A percentile compares a stretch with the other conserved stretches of the same genome.
These are phyloP conservation scores for Jaminaea rosea DNA, from an alignment of 1,284 basidiomycete species.

Conservation along the genomic window DNA sequence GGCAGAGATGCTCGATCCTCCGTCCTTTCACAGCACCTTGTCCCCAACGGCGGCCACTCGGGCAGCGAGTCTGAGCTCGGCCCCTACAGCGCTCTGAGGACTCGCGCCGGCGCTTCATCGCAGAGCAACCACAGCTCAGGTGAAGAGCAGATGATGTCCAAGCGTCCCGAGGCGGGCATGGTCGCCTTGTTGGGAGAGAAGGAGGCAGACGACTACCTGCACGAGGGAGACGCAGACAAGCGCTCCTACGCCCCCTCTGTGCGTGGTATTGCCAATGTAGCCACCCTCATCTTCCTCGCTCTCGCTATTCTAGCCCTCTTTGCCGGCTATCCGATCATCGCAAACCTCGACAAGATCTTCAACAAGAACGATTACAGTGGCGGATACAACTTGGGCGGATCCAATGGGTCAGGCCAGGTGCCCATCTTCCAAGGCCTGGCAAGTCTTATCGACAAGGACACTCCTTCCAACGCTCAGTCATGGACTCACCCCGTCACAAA, in stretches of 20 bases:
- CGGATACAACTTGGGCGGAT: constrained; percentile 44
- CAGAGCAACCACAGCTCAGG: neutral
- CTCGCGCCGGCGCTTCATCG: neutral
- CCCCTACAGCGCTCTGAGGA: constrained; percentile 1
- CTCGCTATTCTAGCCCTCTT: constrained; percentile 36
- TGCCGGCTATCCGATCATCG: constrained; percentile 41
- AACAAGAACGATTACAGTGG: no score
- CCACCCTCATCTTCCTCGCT: constrained; percentile 30
- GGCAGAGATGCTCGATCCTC: no score
- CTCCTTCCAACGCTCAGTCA: constrained; percentile 16
- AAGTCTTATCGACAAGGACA: constrained; percentile 25
- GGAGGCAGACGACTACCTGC: constrained; percentile 1
- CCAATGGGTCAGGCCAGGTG: constrained; percentile 15
- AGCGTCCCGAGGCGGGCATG: no score
- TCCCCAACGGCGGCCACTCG: neutral
- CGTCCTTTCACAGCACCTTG: neutral
- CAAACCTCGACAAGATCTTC: constrained; percentile 24
- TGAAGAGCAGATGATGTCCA: no score
- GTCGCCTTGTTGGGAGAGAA: neutral
- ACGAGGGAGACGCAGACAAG: constrained; percentile 11
- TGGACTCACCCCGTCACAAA: constrained; percentile 15
- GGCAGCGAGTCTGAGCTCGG: neutral
- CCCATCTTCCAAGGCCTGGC: constrained; percentile 4
- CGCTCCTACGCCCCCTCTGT: constrained; percentile 21
- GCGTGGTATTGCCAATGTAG: constrained; percentile 33